A percentile compares a stretch with the other conserved stretches of the same genome.
Evolutionary conservation across 176 grass and related monocot genomes (phyloP).

Genomic region (Tillandsia leiboldiana): DNA sequence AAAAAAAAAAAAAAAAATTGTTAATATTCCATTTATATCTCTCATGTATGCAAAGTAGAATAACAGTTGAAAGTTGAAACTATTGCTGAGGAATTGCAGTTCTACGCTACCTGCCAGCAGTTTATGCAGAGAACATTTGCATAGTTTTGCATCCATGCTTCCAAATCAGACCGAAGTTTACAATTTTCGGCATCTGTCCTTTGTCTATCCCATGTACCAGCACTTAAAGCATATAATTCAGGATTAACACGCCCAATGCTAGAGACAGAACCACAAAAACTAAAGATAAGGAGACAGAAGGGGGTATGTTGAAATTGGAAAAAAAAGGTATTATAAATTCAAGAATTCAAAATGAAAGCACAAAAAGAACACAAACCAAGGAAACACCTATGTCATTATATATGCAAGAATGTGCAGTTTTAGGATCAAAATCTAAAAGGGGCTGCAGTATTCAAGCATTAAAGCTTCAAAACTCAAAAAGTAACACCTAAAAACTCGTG

Average conservation of each 20-base stretch:
- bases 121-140: slow-evolving; percentile 80
- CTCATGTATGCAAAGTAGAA: too few relatives aligned
- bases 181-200: slow-evolving; percentile 25
- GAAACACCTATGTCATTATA: too few relatives aligned
- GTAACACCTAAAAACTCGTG: too few relatives aligned
- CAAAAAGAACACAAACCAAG: too few relatives aligned
- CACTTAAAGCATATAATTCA: slow-evolving; percentile 79
- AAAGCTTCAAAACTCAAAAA: too few relatives aligned
- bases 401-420: too few relatives aligned
- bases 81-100: slow-evolving; percentile 8
- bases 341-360: too few relatives aligned
- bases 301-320: background rate
- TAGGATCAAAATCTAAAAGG: too few relatives aligned
- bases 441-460: too few relatives aligned
- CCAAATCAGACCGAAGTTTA: slow-evolving; percentile 41
- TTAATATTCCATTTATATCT: too few relatives aligned
- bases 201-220: slow-evolving; percentile 57
- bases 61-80: background rate
- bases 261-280: slow-evolving; percentile 22
- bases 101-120: slow-evolving; percentile 69
- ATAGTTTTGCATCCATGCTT: slow-evolving; percentile 70
- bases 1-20: too few relatives aligned
- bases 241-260: slow-evolving; percentile 91
- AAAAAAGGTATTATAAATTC: background rate
- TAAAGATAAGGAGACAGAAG: background rate